Percentiles rank a stretch among this genome's conserved stretches.
Conservation (phyloP, 2,329 filamentous ascomycete genomes). For the Dissoconium aciculare region DNA sequence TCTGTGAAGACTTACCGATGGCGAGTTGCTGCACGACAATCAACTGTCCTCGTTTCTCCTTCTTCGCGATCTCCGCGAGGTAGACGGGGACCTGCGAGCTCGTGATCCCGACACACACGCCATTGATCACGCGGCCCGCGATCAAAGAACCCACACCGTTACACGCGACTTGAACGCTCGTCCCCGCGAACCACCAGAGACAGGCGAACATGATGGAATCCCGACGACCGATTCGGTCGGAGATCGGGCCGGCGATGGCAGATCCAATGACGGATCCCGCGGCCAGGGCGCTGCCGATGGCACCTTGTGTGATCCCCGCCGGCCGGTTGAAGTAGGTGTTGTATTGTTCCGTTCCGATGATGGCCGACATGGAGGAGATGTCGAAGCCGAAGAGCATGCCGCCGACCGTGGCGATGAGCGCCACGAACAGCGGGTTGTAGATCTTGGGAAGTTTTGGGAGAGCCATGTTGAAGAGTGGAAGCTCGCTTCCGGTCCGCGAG, state of each 20-base stretch:
- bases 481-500: no score
- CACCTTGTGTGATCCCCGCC: slow-evolving; percentile 33
- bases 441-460: slow-evolving; percentile 33
- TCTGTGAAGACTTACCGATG: slow-evolving; percentile 25
- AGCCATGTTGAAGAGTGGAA: not conserved
- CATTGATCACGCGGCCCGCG: slow-evolving; percentile 29
- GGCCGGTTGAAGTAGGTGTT: slow-evolving; percentile 38
- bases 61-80: slow-evolving; percentile 31
- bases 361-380: slow-evolving; percentile 7
- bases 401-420: slow-evolving; percentile 37
- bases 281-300: slow-evolving; percentile 36
- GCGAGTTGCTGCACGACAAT: slow-evolving; percentile 32
- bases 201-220: slow-evolving; percentile 34
- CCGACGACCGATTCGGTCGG: slow-evolving; percentile 34
- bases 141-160: slow-evolving; percentile 30
- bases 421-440: slow-evolving; percentile 41
- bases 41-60: slow-evolving; percentile 29
- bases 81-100: slow-evolving; percentile 33
- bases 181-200: slow-evolving; percentile 35
- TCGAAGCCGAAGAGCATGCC: slow-evolving; percentile 42
- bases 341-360: slow-evolving; percentile 27
- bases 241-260: slow-evolving; percentile 31
- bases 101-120: slow-evolving; percentile 29
- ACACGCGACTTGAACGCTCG: slow-evolving; percentile 27
- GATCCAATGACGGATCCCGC: slow-evolving; percentile 36